Evolutionary conservation across 2,329 filamentous ascomycete species (phyloP).

Genomic region (Sarocladiaceae sp.): DNA sequence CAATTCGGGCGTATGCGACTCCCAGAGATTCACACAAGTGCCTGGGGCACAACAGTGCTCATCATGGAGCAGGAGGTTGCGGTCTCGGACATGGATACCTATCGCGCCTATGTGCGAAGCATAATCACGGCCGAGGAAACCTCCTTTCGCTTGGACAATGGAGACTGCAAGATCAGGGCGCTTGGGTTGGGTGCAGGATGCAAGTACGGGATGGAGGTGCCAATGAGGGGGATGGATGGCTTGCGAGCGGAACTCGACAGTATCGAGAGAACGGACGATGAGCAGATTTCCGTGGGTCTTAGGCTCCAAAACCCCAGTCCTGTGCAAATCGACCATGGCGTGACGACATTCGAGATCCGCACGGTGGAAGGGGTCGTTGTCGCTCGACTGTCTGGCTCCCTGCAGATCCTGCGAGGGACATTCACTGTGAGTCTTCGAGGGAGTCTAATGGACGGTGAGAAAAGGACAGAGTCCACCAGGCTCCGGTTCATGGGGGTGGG

Average conservation of each 20-base stretch:
- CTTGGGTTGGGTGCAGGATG: conserved; percentile 18
- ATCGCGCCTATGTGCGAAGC: conserved; percentile 23
- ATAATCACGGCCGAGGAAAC: conserved; percentile 22
- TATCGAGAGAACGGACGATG: conserved; percentile 14
- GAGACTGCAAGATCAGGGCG: conserved; percentile 19
- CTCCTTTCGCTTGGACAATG: conserved; percentile 22
- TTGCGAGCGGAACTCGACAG: conserved; percentile 17
- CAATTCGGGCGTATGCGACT: conserved; percentile 24
- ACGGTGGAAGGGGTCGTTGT: conserved; percentile 19
- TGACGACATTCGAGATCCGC: conserved; percentile 24
- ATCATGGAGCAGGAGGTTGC: conserved; percentile 20
- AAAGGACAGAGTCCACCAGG: conserved; percentile 8
- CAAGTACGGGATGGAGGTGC: conserved; percentile 22
- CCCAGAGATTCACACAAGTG: conserved; percentile 22
- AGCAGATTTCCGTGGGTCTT: conserved; percentile 17
- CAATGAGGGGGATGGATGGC: conserved; percentile 21
- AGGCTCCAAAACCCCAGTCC: conserved; percentile 23
- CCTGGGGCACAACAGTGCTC: conserved; percentile 21
- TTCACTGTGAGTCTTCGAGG: conserved; percentile 21
- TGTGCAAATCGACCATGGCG: conserved; percentile 25
- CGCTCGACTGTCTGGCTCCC: conserved; percentile 21
- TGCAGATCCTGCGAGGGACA: conserved; percentile 21
- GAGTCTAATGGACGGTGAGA: background rate
- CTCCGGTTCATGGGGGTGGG: conserved; percentile 19
- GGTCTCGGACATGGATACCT: conserved; percentile 22